Percentiles rank a stretch among this genome's conserved stretches.
These are phyloP conservation scores for Circinella umbellata DNA, from an alignment of 371 early-diverging fungal genomes.

Conservation along the genomic window DNA sequence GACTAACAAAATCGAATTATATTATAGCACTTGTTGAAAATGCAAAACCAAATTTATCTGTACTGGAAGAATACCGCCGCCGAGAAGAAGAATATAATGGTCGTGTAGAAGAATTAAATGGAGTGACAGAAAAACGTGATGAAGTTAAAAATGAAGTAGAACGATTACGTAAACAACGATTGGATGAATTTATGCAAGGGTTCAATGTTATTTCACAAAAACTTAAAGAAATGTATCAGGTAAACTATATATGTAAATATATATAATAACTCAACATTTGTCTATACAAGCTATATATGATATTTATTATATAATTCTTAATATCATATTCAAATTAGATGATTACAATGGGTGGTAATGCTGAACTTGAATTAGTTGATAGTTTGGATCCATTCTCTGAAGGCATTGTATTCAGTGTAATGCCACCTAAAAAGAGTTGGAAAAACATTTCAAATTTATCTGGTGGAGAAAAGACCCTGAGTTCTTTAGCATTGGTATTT, in stretches of 20 bases:
- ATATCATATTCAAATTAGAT: slow-evolving; percentile 55
- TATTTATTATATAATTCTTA: background rate
- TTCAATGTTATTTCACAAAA: slow-evolving; percentile 94
- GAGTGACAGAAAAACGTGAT: slow-evolving; percentile 76
- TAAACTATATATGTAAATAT: slow-evolving; percentile 33
- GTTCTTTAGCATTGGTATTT: slow-evolving; percentile 98
- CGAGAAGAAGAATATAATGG: slow-evolving; percentile 77
- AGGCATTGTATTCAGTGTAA: slow-evolving; percentile 98
- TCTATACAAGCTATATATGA: no score
- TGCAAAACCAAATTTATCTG: slow-evolving; percentile 87
- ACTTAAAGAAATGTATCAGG: slow-evolving; percentile 99
- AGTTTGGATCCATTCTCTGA: slow-evolving; percentile 99
- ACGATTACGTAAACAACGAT: slow-evolving; percentile 77
- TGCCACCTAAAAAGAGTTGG: slow-evolving; percentile 99
- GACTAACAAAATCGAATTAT: slow-evolving; percentile 10
- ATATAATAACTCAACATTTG: no score
- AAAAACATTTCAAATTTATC: slow-evolving; percentile 99
- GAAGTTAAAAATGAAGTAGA: slow-evolving; percentile 77
- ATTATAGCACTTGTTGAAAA: slow-evolving; percentile 64
- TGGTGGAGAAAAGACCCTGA: slow-evolving; percentile 99
- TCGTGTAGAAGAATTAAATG: slow-evolving; percentile 79
- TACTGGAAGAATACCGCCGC: slow-evolving; percentile 85
- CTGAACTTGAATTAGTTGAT: slow-evolving; percentile 99
- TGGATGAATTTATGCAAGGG: slow-evolving; percentile 97
- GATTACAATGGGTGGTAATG: slow-evolving; percentile 99